Evolutionary conservation across 345 rosid genomes (phyloP).

Genomic region (Cardamine resedifolia): DNA sequence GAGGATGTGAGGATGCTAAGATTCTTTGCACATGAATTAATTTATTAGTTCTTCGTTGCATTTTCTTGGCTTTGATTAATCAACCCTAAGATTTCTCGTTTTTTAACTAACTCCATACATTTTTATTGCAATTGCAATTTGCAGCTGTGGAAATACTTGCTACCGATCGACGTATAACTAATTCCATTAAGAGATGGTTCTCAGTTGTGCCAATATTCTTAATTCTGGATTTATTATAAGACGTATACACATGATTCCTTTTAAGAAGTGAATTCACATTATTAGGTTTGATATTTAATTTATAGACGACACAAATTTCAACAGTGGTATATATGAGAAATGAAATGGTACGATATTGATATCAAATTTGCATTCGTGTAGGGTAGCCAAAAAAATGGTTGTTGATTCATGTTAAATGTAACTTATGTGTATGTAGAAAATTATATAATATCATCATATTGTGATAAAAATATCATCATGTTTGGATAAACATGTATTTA

Average conservation of each 20-base stretch:
- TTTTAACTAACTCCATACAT: not conserved
- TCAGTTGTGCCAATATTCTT: not conserved
- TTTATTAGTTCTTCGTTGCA: not conserved
- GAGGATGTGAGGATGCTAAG: not conserved
- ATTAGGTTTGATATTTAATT: not conserved
- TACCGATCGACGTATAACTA: not conserved
- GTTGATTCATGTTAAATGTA: not conserved
- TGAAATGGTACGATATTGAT: not conserved
- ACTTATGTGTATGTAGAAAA: not conserved
- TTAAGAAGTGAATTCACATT: not conserved
- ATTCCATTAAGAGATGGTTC: not conserved
- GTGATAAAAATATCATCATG: not conserved
- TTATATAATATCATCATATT: not conserved
- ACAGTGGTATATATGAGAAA: not conserved
- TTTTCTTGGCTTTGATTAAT: not conserved
- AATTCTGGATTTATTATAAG: constrained; percentile 1
- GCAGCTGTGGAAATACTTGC: not conserved
- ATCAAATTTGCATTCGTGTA: not conserved
- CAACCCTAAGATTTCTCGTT: not conserved
- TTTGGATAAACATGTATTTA: not conserved
- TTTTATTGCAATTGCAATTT: not conserved
- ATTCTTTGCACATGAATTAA: not conserved
- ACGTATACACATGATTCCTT: not conserved
- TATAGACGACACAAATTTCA: not conserved
- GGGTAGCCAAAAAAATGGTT: not conserved